Evolutionary conservation across 352 stramenopile genomes (phyloP).

Genomic region (Phytophthora fragariaefolia): DNA sequence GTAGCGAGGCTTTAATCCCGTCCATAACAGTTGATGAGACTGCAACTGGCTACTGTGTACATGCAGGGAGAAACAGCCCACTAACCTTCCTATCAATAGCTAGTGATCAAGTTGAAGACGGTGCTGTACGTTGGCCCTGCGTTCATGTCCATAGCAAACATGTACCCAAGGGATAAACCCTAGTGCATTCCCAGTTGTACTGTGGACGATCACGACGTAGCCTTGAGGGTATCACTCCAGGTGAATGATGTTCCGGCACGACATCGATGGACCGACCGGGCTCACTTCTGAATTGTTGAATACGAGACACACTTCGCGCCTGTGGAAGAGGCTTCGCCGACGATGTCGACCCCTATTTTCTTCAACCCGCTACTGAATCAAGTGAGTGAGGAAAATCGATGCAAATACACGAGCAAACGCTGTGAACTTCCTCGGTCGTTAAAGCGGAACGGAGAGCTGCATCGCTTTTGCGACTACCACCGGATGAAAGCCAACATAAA

Average conservation of each 20-base stretch:
- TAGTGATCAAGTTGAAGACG: constrained; percentile 12
- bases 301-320: not conserved
- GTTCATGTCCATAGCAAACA: constrained; percentile 2
- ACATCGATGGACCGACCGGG: not conserved
- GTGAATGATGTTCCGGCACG: constrained; percentile 5
- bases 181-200: constrained; percentile 11
- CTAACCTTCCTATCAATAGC: constrained; percentile 18
- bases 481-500: constrained; percentile 39
- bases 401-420: constrained; percentile 40
- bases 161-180: constrained; percentile 12
- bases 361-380: constrained; percentile 2
- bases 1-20: constrained; percentile 12
- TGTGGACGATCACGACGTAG: not conserved
- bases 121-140: constrained; percentile 8
- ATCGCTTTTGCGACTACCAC: constrained; percentile 42
- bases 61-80: not conserved
- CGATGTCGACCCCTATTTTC: not conserved
- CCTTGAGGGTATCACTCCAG: not conserved
- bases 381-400: not conserved
- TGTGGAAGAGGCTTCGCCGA: not conserved
- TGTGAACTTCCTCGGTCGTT: constrained; percentile 41
- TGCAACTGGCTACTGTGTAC: not conserved
- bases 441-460: constrained; percentile 50
- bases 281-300: not conserved
- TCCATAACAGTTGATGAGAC: constrained; percentile 5